phyloP scores from a whole-genome alignment of 2,329 filamentous ascomycete species.

The Alternaria sp. region DNA sequence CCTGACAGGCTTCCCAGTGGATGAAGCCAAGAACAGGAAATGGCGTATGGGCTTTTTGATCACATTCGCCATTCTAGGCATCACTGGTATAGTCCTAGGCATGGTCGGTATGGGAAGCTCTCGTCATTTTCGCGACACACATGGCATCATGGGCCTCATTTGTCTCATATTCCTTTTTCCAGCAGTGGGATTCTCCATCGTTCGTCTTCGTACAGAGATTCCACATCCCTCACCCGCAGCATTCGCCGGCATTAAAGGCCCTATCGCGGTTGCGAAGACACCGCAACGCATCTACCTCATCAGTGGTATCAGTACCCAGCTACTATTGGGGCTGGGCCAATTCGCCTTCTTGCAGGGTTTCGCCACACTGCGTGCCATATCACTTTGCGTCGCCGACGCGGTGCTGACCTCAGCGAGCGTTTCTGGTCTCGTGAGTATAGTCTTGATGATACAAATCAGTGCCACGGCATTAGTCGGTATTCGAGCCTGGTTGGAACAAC shows the following conservation, averaged over 20 bases:
- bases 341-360: slow-evolving; percentile 31
- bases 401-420: slow-evolving; percentile 25
- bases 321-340: slow-evolving; percentile 26
- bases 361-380: slow-evolving; percentile 27
- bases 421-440: slow-evolving; percentile 17
- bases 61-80: slow-evolving; percentile 20
- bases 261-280: slow-evolving; percentile 28
- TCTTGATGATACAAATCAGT: slow-evolving; percentile 31
- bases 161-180: slow-evolving; percentile 28
- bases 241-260: slow-evolving; percentile 28
- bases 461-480: slow-evolving; percentile 27
- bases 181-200: slow-evolving; percentile 18
- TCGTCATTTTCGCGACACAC: slow-evolving; percentile 29
- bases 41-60: slow-evolving; percentile 32
- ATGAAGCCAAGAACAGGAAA: slow-evolving; percentile 31
- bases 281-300: slow-evolving; percentile 32
- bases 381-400: slow-evolving; percentile 36
- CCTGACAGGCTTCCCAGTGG: slow-evolving; percentile 29
- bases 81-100: slow-evolving; percentile 29
- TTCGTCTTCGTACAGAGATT: slow-evolving; percentile 29
- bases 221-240: slow-evolving; percentile 24
- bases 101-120: slow-evolving; percentile 35
- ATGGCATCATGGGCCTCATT: slow-evolving; percentile 34
- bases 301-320: slow-evolving; percentile 25
- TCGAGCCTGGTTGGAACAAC: slow-evolving; percentile 33